Conservation (phyloP, 176 grass and related monocot species). For the Cocos nucifera region DNA sequence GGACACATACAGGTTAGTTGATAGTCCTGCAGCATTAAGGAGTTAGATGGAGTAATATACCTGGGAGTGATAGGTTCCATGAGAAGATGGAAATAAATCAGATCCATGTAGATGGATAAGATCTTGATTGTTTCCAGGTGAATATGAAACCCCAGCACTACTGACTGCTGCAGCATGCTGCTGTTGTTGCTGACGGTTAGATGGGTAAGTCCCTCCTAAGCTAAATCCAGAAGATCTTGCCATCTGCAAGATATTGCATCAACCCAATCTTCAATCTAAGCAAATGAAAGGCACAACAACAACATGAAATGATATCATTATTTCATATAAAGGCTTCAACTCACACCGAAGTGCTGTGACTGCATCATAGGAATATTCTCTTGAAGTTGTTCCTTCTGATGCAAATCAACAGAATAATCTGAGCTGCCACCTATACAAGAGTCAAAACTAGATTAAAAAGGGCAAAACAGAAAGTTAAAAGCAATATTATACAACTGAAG, state of each 20-base stretch:
- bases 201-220: conserved; percentile 54
- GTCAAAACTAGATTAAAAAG: conserved; percentile 5
- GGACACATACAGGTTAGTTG: background rate
- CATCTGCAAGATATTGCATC: conserved; percentile 38
- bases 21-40: background rate
- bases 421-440: conserved; percentile 48
- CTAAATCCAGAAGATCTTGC: conserved; percentile 80
- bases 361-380: conserved; percentile 84
- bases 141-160: conserved; percentile 26
- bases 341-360: conserved; percentile 68
- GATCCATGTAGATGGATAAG: conserved; percentile 29
- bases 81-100: conserved; percentile 39
- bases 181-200: conserved; percentile 85
- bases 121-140: conserved; percentile 32
- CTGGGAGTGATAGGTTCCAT: conserved; percentile 34
- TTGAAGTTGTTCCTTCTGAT: conserved; percentile 95
- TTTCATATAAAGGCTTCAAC: conserved; percentile 5
- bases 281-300: too few species aligned
- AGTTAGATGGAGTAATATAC: conserved; percentile 7
- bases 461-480: too few species aligned
- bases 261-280: background rate
- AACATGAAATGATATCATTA: too few species aligned
- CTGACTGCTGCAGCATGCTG: conserved; percentile 68
- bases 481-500: too few species aligned
- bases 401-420: conserved; percentile 85